Evolutionary conservation across 1,139 yeast genomes (phyloP).

Genomic region (Kodamaea sp.): DNA sequence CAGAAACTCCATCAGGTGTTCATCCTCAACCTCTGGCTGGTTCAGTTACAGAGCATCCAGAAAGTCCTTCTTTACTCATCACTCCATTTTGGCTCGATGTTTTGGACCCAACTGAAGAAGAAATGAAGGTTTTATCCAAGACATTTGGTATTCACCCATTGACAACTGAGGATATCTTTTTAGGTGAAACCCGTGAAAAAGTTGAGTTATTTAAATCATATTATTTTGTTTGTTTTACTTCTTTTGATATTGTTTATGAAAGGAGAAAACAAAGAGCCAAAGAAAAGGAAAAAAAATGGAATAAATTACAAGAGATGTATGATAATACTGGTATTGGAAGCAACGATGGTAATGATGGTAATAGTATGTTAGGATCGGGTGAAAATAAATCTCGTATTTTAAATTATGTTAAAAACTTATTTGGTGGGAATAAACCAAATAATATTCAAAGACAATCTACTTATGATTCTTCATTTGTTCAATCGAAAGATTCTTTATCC

Average conservation of each 20-base stretch:
- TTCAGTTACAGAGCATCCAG: slow-evolving; percentile 7
- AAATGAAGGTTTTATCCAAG: slow-evolving; percentile 87
- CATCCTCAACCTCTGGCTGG: slow-evolving; percentile 13
- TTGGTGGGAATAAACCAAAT: slow-evolving; percentile 3
- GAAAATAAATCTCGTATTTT: slow-evolving; percentile 20
- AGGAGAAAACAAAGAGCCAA: slow-evolving; percentile 48
- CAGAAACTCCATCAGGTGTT: slow-evolving; percentile 11
- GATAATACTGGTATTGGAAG: slow-evolving; percentile 14
- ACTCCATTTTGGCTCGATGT: slow-evolving; percentile 90
- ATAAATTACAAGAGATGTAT: slow-evolving; percentile 39
- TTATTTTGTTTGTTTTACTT: slow-evolving; percentile 88
- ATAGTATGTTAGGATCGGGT: slow-evolving; percentile 19
- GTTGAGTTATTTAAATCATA: slow-evolving; percentile 88
- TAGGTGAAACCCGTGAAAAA: slow-evolving; percentile 93
- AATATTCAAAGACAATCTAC: slow-evolving; percentile 5
- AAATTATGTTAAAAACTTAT: slow-evolving; percentile 15
- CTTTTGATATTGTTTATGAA: slow-evolving; percentile 83
- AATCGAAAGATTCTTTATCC: slow-evolving; percentile 21
- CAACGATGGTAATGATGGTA: slow-evolving; percentile 13
- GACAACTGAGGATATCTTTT: slow-evolving; percentile 91
- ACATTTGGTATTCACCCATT: slow-evolving; percentile 94
- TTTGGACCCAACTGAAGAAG: slow-evolving; percentile 90
- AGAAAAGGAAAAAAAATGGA: slow-evolving; percentile 40
- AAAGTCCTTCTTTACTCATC: background rate
- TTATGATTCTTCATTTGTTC: slow-evolving; percentile 4